Evolutionary conservation across 306 rosid species (phyloP), one percentile per base, ranked within the genome.

Genomic region (Abrus precatorius): DNA sequence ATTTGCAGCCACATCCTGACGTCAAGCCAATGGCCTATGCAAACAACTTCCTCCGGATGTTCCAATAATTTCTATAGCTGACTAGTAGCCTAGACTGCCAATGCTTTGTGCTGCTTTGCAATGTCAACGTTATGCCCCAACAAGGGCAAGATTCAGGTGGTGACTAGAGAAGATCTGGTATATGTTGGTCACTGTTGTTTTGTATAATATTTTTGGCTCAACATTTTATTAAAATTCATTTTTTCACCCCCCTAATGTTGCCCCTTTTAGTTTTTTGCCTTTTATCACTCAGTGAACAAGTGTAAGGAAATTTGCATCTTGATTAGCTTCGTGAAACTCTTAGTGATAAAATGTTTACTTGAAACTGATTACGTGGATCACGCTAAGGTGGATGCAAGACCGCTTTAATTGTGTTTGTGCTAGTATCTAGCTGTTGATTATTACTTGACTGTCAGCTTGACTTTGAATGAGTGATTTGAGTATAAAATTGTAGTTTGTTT

Each of bases 21-120:
- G 96, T 95, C 53, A 95, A 90, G 89, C 99, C 99, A 14, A 96
- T 96, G 99, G 99, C 97, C 41, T 96, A 96, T 73, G 99, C 99
- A 45, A 96, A 92, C 82, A 94, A 96, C 93, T 96, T 96, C 89
- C 90, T 93, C 79, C 84, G 94, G 57, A 82, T 93, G 88, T 93
- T 92, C 83, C 89, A 90, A 87, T 93, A 76, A 54, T 72, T 29
- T 65, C 9, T 5, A 40, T 44, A 77, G 82, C 81, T 29, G 78
- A 84, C 82, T 53, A 32, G 54, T 81, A 82, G 61, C 78, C 80
- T 48, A 34, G 63, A 82, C 79, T 82, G 83, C 80, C 56, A 52
- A 45, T 65, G 84, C 59, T 32, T 78, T 66, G 34, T 82, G 54
- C 75, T 64, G 48, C 64, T 60, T 50, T 55, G 67, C 49, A 49